Percentiles rank a stretch among this genome's conserved stretches.
phyloP scores from a whole-genome alignment of 2,329 filamentous ascomycete genomes.

The Scopulariopsis brevicaulis region DNA sequence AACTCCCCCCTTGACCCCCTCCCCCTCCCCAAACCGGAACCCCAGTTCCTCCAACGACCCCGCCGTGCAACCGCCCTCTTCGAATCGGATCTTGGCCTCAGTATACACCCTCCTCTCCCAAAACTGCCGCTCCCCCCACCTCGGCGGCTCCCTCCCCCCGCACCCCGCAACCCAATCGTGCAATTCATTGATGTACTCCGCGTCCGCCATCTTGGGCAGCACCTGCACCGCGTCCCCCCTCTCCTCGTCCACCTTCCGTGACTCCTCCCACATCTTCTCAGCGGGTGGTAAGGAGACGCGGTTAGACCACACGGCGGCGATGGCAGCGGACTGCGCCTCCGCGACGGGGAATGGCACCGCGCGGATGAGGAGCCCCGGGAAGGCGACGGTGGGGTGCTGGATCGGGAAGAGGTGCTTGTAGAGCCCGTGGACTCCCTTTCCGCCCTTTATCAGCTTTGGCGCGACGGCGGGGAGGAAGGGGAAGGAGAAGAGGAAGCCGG shows the following conservation, averaged over 20 bases:
- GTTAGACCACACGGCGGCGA: constrained; percentile 69
- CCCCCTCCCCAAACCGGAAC: constrained; percentile 26
- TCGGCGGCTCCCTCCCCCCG: constrained; percentile 55
- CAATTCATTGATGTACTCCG: constrained; percentile 57
- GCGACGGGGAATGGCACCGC: constrained; percentile 80
- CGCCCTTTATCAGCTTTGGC: constrained; percentile 50
- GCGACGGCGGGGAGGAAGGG: constrained; percentile 51
- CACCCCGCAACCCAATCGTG: constrained; percentile 48
- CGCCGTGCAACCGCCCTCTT: constrained; percentile 51
- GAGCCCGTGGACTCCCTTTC: constrained; percentile 57
- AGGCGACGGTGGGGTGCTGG: constrained; percentile 64
- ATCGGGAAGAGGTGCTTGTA: constrained; percentile 75
- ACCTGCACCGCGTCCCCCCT: constrained; percentile 32
- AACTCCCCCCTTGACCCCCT: background rate
- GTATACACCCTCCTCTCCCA: constrained; percentile 62
- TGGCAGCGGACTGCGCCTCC: constrained; percentile 67
- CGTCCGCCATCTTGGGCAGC: constrained; percentile 47
- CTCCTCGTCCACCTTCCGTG: constrained; percentile 42
- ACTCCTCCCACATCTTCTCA: constrained; percentile 60
- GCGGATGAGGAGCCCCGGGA: constrained; percentile 65
- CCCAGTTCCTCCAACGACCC: constrained; percentile 62
- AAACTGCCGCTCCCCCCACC: constrained; percentile 59
- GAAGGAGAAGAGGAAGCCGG: constrained; percentile 77
- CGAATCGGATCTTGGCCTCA: constrained; percentile 62
- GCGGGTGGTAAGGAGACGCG: constrained; percentile 50